Evolutionary conservation across 2,329 filamentous ascomycete species (phyloP).

Genomic region (Beauveria medogensis): DNA sequence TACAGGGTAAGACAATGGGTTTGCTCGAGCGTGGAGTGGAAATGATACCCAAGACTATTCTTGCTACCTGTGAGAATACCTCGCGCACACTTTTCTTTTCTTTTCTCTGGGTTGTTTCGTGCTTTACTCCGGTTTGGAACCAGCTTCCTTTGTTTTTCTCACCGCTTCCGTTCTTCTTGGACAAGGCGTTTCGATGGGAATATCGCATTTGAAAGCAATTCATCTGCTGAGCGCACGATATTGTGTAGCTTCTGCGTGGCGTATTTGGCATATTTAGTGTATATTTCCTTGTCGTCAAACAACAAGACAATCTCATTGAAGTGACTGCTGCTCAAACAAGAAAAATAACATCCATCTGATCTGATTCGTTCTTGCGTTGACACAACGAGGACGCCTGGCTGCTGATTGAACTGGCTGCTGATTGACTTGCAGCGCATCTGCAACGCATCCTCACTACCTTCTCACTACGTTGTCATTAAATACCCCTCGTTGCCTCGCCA

Average conservation of each 20-base stretch:
- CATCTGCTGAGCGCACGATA: neutral
- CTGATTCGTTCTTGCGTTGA: too few relatives aligned
- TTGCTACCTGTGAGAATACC: neutral
- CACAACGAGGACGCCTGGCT: too few relatives aligned
- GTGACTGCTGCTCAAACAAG: neutral
- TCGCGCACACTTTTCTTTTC: neutral
- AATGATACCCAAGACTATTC: constrained; percentile 6
- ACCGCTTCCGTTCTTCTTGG: neutral
- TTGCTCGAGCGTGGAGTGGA: neutral
- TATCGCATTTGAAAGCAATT: neutral
- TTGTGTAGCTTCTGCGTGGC: neutral
- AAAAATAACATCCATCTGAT: too few relatives aligned
- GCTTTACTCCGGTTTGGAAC: neutral
- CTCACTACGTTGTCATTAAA: too few relatives aligned
- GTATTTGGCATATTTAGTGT: neutral
- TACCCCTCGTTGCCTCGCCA: too few relatives aligned
- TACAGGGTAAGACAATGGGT: neutral
- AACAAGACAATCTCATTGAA: neutral
- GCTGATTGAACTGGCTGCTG: too few relatives aligned
- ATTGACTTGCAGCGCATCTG: too few relatives aligned
- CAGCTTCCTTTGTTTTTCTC: neutral
- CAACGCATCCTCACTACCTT: too few relatives aligned
- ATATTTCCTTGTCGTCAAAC: neutral
- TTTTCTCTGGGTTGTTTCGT: neutral
- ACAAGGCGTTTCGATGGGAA: constrained; percentile 8